A percentile compares a stretch with the other conserved stretches of the same genome.
Conservation (phyloP, 768 basidiomycete species). For the Russula emetica region DNA sequence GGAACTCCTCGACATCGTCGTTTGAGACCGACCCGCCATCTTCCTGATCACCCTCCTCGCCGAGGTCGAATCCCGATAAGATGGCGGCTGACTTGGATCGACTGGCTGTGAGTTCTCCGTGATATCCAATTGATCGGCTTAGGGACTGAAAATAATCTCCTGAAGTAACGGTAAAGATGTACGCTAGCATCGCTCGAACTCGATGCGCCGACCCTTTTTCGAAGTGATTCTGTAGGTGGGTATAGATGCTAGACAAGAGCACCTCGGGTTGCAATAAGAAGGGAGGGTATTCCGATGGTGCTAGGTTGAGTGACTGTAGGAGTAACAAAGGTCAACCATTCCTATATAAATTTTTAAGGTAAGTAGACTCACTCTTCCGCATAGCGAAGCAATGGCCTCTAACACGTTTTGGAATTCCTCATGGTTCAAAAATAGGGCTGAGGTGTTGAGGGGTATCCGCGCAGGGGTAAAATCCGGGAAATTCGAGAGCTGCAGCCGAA, state of each 20-base stretch:
- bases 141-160: constrained; percentile 57
- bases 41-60: constrained; percentile 41
- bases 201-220: constrained; percentile 47
- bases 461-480: constrained; percentile 9
- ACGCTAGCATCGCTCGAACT: constrained; percentile 57
- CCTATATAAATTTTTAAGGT: not conserved
- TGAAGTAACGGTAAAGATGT: constrained; percentile 61
- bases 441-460: constrained; percentile 19
- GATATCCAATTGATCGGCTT: constrained; percentile 56
- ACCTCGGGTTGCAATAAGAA: constrained; percentile 37
- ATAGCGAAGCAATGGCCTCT: constrained; percentile 51
- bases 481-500: constrained; percentile 27
- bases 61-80: constrained; percentile 33
- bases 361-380: constrained; percentile 48
- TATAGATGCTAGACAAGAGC: constrained; percentile 60
- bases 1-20: constrained; percentile 43
- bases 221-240: constrained; percentile 49
- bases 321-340: not conserved
- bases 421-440: constrained; percentile 31
- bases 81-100: constrained; percentile 10
- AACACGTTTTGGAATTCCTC: constrained; percentile 31
- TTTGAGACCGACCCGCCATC: constrained; percentile 34
- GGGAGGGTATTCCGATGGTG: constrained; percentile 23
- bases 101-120: constrained; percentile 17
- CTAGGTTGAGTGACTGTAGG: constrained; percentile 21